These are phyloP conservation scores for Ocimum tenuiflorum DNA, from an alignment of 257 asterid species.

Conservation along the genomic window DNA sequence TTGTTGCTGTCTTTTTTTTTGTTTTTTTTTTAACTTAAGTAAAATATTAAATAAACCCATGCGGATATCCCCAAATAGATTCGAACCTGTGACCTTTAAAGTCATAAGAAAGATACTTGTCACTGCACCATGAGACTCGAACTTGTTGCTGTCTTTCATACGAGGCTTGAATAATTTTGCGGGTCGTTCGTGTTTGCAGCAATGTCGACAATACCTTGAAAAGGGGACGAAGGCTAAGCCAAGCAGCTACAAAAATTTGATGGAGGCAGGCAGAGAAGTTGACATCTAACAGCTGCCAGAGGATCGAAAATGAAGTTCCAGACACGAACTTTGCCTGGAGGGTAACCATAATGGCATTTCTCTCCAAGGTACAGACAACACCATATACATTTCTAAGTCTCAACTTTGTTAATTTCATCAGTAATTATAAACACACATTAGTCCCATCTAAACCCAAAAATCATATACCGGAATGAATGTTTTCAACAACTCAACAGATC, in stretches of 20 bases:
- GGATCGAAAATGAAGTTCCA: constrained; percentile 65
- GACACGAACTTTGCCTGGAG: constrained; percentile 71
- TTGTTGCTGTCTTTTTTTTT: too few species aligned
- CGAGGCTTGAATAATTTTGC: background rate
- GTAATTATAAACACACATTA: background rate
- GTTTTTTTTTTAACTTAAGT: too few species aligned
- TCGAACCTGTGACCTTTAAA: too few species aligned
- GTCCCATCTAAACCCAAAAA: background rate
- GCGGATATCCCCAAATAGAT: too few species aligned
- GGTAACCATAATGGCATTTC: too few species aligned
- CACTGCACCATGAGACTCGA: too few species aligned
- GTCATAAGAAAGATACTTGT: too few species aligned
- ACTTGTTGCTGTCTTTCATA: background rate
- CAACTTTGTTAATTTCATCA: too few species aligned
- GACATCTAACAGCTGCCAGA: constrained; percentile 79
- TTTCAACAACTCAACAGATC: background rate
- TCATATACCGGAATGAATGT: background rate
- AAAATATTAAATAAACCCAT: too few species aligned
- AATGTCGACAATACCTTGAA: constrained; percentile 71
- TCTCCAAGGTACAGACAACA: background rate
- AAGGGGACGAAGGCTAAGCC: constrained; percentile 62
- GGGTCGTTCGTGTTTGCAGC: constrained; percentile 30
- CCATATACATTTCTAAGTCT: background rate
- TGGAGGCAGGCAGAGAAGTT: constrained; percentile 86
- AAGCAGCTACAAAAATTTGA: constrained; percentile 83